Base-by-base conservation (phyloP, 345 rosid genomes). In the Ceriops tagal region DNA sequence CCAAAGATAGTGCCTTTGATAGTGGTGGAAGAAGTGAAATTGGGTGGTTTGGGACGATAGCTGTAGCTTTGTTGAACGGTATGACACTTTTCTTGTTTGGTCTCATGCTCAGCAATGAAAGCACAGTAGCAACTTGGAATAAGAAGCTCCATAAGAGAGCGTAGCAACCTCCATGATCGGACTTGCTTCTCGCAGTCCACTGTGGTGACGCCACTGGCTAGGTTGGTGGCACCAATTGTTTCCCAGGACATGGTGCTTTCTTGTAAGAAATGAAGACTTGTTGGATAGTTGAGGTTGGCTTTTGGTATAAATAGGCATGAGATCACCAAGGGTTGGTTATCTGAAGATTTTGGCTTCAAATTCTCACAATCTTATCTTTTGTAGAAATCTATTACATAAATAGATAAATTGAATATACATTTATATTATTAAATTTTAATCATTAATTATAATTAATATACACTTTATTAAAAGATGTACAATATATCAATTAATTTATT, bases 171-270 rank as follows among this genome's bases (percentile, higher is more conserved):
- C 93, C 93, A 90, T 39, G 93, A 90, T 5, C 84, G 89, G 70
- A 90, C 91, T 70, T 90, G 93, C 73, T 88, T 90, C 34, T 90
- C 85, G 79, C 96, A 90, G 68, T 90, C 93, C 15, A 88, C 88
- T 19, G 88, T 64, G 73, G 89, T 75, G 52, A 84, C 82, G 21
- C 75, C 78, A n/a, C 57, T 71, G 62, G 81, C 30, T 43, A 83
- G 73, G 66, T 39, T 67, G 65, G 83, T 49, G 79, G 78, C 80
- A 67, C 64, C 79, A 20, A 73, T 47, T 51, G 65, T 76, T 59
- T 79, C 68, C 69, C 74, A 83, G 39, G 84, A 32, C 86, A 88
- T 84, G 73, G 63, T 65, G 49, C 16, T 43, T 53, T 60, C 1
- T 32, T 51, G 46, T 7, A 47, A 68, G 31, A 43, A 22, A 24